Conservation (phyloP, 2,329 filamentous ascomycete genomes). For the Paraconiothyrium brasiliense region DNA sequence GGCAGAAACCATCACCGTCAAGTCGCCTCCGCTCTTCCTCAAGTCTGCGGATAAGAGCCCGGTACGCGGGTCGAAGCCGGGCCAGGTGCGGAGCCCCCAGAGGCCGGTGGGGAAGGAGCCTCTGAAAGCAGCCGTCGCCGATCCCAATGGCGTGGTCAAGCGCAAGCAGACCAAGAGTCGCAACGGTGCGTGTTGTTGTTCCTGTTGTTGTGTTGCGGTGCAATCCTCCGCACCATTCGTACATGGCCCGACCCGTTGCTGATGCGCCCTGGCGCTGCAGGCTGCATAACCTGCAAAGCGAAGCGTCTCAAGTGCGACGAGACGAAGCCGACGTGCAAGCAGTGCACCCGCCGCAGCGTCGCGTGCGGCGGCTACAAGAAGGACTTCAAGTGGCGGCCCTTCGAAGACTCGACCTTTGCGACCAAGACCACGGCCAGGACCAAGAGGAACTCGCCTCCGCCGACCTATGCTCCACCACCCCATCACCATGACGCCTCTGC, state of each 20-base stretch:
- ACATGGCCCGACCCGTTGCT: constrained; percentile 10
- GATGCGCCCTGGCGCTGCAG: constrained; percentile 51
- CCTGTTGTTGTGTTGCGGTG: not conserved
- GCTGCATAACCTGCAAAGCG: constrained; percentile 77
- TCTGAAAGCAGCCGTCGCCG: constrained; percentile 41
- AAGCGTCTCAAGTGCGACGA: constrained; percentile 80
- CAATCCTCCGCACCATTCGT: constrained; percentile 20
- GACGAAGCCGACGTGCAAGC: constrained; percentile 72
- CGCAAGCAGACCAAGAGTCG: constrained; percentile 79
- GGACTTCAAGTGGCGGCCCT: constrained; percentile 78
- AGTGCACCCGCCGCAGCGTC: constrained; percentile 72
- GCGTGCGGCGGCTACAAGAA: constrained; percentile 77
- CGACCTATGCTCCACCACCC: constrained; percentile 1
- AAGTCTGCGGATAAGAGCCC: constrained; percentile 22
- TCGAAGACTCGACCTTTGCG: constrained; percentile 69
- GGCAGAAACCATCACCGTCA: constrained; percentile 68
- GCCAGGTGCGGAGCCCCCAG: constrained; percentile 35
- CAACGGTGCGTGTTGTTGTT: constrained; percentile 66
- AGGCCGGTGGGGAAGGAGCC: constrained; percentile 31
- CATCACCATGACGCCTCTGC: not conserved
- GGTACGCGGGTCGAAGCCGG: constrained; percentile 24
- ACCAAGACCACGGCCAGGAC: constrained; percentile 54
- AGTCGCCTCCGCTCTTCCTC: constrained; percentile 63
- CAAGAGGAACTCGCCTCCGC: constrained; percentile 51
- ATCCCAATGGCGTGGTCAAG: constrained; percentile 58